These are phyloP conservation scores for Saturnispora besseyi DNA, from an alignment of 805 yeast species.

Conservation along the genomic window DNA sequence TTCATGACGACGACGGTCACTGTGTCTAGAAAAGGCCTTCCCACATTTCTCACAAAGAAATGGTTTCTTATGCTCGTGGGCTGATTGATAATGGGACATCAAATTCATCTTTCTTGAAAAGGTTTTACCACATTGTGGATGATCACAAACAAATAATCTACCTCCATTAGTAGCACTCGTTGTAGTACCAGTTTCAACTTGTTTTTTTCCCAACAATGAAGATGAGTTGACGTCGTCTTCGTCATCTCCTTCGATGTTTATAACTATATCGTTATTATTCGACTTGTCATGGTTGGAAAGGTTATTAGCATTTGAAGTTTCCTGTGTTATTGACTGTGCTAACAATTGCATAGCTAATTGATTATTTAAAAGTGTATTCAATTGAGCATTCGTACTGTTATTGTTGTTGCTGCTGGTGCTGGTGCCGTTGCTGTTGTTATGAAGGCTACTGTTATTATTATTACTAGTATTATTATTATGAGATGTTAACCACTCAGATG, in stretches of 20 bases:
- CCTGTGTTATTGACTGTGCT: slow-evolving; percentile 3
- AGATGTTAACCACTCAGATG: background rate
- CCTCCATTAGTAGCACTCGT: background rate
- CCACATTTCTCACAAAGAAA: slow-evolving; percentile 25
- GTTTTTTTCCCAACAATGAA: background rate
- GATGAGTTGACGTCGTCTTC: background rate
- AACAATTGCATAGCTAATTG: slow-evolving; percentile 5
- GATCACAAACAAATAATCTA: slow-evolving; percentile 20
- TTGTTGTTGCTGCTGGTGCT: background rate
- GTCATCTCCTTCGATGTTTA: background rate
- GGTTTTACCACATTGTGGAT: slow-evolving; percentile 23
- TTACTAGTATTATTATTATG: background rate
- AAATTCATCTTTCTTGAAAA: slow-evolving; percentile 29
- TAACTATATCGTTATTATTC: too few relatives aligned
- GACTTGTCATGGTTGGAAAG: background rate
- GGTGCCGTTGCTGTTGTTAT: background rate
- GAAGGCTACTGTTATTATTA: too few relatives aligned
- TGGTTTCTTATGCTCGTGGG: slow-evolving; percentile 28
- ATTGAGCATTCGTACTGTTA: background rate
- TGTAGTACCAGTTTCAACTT: background rate
- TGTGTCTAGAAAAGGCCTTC: slow-evolving; percentile 27
- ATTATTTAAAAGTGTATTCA: background rate
- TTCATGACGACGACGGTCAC: slow-evolving; percentile 29
- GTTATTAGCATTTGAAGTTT: background rate
- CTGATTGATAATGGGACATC: slow-evolving; percentile 27